A percentile compares a stretch with the other conserved stretches of the same genome.
Conservation (phyloP, 2,329 filamentous ascomycete species). For the Botrytis fragariae region DNA sequence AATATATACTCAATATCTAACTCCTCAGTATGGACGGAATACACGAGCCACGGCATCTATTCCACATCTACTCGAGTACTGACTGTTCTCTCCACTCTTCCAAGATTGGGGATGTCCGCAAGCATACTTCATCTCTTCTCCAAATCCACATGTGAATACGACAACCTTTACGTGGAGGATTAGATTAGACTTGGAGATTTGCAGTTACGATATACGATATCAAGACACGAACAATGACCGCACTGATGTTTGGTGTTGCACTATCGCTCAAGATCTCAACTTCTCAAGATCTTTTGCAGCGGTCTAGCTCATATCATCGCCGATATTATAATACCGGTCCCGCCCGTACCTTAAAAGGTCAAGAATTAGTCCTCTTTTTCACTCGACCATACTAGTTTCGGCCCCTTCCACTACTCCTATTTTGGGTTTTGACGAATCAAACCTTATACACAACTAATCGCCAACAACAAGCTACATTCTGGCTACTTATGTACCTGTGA, state of each 20-base stretch:
- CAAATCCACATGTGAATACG: conserved; percentile 8
- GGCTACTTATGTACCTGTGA: background rate
- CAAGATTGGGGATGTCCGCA: background rate
- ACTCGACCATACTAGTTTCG: background rate
- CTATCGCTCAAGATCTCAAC: conserved; percentile 1
- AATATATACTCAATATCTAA: background rate
- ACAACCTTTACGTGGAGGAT: background rate
- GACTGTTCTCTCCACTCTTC: background rate
- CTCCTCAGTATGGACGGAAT: background rate
- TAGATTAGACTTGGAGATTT: background rate
- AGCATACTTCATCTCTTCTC: background rate
- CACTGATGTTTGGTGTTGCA: conserved; percentile 1
- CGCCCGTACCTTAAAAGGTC: background rate
- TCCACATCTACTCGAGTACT: background rate
- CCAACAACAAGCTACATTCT: background rate
- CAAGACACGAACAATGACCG: background rate
- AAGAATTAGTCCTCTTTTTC: background rate
- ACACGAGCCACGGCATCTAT: background rate
- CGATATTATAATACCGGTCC: background rate
- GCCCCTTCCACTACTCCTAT: background rate
- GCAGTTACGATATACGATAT: background rate
- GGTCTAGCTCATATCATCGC: conserved; percentile 5
- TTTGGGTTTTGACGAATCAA: background rate
- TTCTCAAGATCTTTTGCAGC: background rate
- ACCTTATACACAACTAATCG: background rate